Evolutionary conservation across 305 asterid species (phyloP).

Genomic region (Fraxinus platypoda): DNA sequence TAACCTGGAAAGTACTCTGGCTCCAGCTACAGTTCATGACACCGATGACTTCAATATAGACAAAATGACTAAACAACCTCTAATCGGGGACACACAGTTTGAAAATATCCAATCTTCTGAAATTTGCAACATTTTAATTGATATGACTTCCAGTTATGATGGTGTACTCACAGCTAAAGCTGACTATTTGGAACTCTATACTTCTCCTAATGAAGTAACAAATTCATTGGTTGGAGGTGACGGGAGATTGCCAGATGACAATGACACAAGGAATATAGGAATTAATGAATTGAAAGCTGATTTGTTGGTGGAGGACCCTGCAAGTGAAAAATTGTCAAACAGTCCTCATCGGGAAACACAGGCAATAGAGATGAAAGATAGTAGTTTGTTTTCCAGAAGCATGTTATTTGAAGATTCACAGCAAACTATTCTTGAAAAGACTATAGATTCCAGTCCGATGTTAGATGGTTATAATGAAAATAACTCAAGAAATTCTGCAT

Average conservation of each 20-base stretch:
- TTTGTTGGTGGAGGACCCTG: slow-evolving; percentile 17
- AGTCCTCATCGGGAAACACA: slow-evolving; percentile 32
- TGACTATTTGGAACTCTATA: slow-evolving; percentile 21
- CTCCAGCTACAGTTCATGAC: slow-evolving; percentile 17
- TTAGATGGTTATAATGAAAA: slow-evolving; percentile 25
- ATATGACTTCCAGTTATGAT: slow-evolving; percentile 22
- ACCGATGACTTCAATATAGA: slow-evolving; percentile 18
- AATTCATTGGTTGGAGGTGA: slow-evolving; percentile 16
- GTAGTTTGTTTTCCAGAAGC: slow-evolving; percentile 30
- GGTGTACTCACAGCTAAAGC: slow-evolving; percentile 16
- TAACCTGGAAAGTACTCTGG: slow-evolving; percentile 21
- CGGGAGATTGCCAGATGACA: slow-evolving; percentile 16
- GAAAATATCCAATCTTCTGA: slow-evolving; percentile 26
- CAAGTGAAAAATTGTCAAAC: slow-evolving; percentile 19
- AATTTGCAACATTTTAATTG: slow-evolving; percentile 20
- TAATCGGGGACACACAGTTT: slow-evolving; percentile 17
- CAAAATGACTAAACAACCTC: slow-evolving; percentile 21
- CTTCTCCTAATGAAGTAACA: slow-evolving; percentile 25
- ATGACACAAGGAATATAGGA: slow-evolving; percentile 7
- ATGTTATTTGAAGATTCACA: slow-evolving; percentile 31
- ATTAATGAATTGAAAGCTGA: slow-evolving; percentile 14
- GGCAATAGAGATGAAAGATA: slow-evolving; percentile 25
- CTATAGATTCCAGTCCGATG: slow-evolving; percentile 27
- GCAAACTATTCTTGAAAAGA: slow-evolving; percentile 20
- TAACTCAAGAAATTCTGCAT: slow-evolving; percentile 20